Conservation (phyloP, 2,329 filamentous ascomycete species). For the Neofusicoccum sp. region DNA sequence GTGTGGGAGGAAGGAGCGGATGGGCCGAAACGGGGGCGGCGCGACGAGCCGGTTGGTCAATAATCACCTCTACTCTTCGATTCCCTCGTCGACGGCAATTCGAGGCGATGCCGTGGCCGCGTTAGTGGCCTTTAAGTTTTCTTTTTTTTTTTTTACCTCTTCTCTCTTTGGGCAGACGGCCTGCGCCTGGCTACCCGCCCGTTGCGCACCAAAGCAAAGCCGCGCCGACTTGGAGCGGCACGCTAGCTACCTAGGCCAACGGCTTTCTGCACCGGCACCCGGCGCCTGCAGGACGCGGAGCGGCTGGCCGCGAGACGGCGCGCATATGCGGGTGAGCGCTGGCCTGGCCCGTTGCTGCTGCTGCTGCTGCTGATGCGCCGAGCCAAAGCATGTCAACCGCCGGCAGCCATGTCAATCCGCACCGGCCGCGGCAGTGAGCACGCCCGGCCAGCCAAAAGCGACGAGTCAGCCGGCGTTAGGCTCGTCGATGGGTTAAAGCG, state of each 20-base stretch:
- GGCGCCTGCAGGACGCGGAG: background rate
- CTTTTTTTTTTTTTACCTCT: no score
- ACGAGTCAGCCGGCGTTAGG: constrained; percentile 1
- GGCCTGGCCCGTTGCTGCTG: background rate
- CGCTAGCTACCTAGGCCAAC: background rate
- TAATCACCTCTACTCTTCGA: background rate
- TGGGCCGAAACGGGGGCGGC: background rate
- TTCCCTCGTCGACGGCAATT: background rate
- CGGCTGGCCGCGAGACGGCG: background rate
- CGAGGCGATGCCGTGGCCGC: background rate
- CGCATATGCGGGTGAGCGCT: constrained; percentile 11
- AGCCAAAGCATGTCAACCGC: constrained; percentile 1
- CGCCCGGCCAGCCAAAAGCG: background rate
- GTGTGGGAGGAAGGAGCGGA: background rate
- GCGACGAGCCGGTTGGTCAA: background rate
- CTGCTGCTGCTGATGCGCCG: background rate
- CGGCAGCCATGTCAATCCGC: background rate
- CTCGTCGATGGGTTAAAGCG: background rate
- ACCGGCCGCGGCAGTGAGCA: background rate
- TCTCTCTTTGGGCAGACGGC: background rate
- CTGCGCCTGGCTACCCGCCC: background rate
- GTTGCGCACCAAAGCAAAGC: no score
- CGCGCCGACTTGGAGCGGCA: no score
- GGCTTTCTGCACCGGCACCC: constrained; percentile 3
- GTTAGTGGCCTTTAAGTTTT: background rate